phyloP scores from a whole-genome alignment of 1,139 yeast genomes.

The Trichomonascaceae sp. region DNA sequence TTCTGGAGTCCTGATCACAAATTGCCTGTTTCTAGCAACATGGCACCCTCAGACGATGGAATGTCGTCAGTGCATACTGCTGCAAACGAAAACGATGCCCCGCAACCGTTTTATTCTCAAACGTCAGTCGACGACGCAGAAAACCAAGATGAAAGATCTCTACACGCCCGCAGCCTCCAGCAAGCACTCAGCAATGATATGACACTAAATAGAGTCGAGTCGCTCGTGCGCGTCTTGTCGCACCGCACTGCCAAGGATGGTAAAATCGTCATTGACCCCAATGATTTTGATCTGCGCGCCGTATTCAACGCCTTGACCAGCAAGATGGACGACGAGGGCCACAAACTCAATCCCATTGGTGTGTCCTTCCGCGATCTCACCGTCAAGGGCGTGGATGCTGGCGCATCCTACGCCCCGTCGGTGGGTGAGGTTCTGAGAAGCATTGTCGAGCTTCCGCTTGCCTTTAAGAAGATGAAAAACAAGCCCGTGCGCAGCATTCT shows the following conservation, averaged over 20 bases:
- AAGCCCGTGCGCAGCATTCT: conserved; percentile 33
- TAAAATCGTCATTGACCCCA: conserved; percentile 27
- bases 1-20: too few relatives aligned
- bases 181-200: conserved; percentile 15
- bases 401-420: conserved; percentile 40
- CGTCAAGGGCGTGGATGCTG: conserved; percentile 39
- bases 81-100: too few relatives aligned
- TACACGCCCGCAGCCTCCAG: conserved; percentile 10
- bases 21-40: too few relatives aligned
- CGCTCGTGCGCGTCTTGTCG: conserved; percentile 31
- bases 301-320: conserved; percentile 23
- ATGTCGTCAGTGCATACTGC: too few relatives aligned
- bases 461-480: conserved; percentile 13
- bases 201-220: conserved; percentile 28
- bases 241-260: conserved; percentile 28
- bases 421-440: conserved; percentile 32
- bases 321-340: conserved; percentile 30
- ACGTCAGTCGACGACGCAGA: conserved; percentile 11
- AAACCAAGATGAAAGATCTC: conserved; percentile 9
- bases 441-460: conserved; percentile 21
- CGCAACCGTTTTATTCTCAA: neutral
- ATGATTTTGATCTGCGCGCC: conserved; percentile 30
- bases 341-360: conserved; percentile 37
- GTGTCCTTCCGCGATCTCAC: conserved; percentile 34
- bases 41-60: too few relatives aligned